Evolutionary conservation across 108 stramenopile genomes (phyloP).

Genomic region (Epithemia pelagica): DNA sequence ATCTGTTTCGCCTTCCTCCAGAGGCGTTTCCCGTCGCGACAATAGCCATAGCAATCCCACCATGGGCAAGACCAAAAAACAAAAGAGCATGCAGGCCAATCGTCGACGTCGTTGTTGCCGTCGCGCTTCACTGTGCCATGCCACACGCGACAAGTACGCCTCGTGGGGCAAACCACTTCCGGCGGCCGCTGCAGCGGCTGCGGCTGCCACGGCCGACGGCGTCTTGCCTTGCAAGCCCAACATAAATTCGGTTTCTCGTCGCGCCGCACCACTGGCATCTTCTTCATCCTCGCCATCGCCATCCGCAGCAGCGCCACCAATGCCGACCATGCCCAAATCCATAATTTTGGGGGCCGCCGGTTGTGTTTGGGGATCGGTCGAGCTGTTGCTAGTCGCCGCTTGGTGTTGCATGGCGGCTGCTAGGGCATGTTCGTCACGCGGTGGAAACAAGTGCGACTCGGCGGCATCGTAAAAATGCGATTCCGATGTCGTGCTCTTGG

Average conservation of each 20-base stretch:
- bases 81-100: neutral
- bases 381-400: neutral
- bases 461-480: constrained; percentile 1
- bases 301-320: neutral
- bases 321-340: neutral
- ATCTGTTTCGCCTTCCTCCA: neutral
- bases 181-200: too few relatives aligned
- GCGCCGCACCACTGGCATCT: neutral
- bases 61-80: neutral
- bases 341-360: too few relatives aligned
- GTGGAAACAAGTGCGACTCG: neutral
- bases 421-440: neutral
- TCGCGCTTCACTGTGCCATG: neutral
- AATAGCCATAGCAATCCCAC: neutral
- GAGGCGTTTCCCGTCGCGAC: neutral
- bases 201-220: neutral
- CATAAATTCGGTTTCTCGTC: neutral
- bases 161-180: neutral
- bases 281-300: neutral
- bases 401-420: neutral
- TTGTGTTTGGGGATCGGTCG: too few relatives aligned
- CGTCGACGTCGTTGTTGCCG: neutral
- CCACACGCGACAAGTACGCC: neutral
- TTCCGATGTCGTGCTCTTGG: neutral
- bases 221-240: neutral